Percentiles rank a stretch among this genome's conserved stretches.
Conservation (phyloP, 1,284 basidiomycete species). For the Melanopsichium pennsylvanicum region DNA sequence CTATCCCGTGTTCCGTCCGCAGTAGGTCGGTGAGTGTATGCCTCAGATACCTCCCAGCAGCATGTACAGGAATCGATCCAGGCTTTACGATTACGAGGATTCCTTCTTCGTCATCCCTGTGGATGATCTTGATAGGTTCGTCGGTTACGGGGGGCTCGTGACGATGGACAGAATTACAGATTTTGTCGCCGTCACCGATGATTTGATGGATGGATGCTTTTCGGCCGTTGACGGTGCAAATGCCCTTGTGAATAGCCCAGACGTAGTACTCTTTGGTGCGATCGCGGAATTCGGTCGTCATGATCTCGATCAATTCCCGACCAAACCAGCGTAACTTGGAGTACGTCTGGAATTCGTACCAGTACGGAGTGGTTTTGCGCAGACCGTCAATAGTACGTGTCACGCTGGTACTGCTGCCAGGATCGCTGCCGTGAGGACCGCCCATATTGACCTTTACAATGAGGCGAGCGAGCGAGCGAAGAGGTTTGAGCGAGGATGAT, state of each 20-base stretch:
- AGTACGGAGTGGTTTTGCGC: conserved; percentile 41
- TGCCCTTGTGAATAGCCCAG: conserved; percentile 82
- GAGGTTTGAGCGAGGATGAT: no score
- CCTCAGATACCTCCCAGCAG: conserved; percentile 57
- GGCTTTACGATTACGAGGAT: conserved; percentile 80
- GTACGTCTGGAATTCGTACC: conserved; percentile 73
- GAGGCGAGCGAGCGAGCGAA: no score
- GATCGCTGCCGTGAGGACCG: conserved; percentile 7
- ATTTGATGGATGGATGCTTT: conserved; percentile 80
- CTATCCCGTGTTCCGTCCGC: conserved; percentile 81
- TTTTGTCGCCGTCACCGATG: conserved; percentile 84
- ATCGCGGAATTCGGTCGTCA: conserved; percentile 66
- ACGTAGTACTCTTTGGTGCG: conserved; percentile 67
- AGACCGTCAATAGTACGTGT: no score
- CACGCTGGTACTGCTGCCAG: no score
- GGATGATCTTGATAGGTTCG: conserved; percentile 81
- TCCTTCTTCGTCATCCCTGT: conserved; percentile 78
- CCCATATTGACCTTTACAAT: conserved; percentile 7
- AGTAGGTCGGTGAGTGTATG: conserved; percentile 80
- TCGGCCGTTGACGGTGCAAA: conserved; percentile 90
- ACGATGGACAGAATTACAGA: conserved; percentile 88
- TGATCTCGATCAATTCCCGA: conserved; percentile 73
- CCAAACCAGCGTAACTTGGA: conserved; percentile 89
- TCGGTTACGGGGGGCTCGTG: conserved; percentile 96
- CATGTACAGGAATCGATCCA: conserved; percentile 63